These are phyloP conservation scores for Zalerion maritima DNA, from an alignment of 495 filamentous ascomycete genomes.

Conservation along the genomic window DNA sequence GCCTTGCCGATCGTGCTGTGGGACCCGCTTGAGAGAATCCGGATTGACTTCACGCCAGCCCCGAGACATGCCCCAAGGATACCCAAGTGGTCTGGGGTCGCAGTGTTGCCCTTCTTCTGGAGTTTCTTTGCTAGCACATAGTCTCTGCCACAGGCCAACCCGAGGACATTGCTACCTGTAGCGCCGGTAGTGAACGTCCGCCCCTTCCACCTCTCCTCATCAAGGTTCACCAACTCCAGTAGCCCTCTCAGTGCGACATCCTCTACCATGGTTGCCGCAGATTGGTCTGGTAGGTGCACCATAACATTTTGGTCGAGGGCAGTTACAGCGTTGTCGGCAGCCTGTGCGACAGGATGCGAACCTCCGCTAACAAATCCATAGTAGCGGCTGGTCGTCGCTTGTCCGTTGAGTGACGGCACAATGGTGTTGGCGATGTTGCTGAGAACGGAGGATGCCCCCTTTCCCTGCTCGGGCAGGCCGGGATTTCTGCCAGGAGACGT, in stretches of 20 bases:
- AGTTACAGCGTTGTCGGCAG: constrained; percentile 72
- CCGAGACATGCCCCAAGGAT: constrained; percentile 48
- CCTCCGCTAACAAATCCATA: constrained; percentile 86
- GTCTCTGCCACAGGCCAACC: constrained; percentile 65
- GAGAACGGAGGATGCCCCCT: constrained; percentile 8
- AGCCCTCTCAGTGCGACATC: constrained; percentile 54
- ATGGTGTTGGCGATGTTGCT: constrained; percentile 40
- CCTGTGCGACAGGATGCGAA: constrained; percentile 59
- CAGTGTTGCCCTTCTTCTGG: constrained; percentile 8
- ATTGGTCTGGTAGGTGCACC: constrained; percentile 67
- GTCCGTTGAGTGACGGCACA: constrained; percentile 49
- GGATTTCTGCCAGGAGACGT: not conserved
- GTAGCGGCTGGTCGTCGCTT: constrained; percentile 49
- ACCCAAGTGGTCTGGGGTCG: constrained; percentile 44
- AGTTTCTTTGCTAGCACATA: constrained; percentile 36
- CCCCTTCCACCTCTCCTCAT: constrained; percentile 30
- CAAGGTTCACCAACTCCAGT: constrained; percentile 47
- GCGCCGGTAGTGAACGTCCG: constrained; percentile 81
- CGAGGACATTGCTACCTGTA: constrained; percentile 73
- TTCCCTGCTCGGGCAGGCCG: not conserved
- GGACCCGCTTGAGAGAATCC: constrained; percentile 63
- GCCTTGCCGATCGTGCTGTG: constrained; percentile 78
- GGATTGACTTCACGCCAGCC: constrained; percentile 49
- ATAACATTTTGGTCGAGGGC: constrained; percentile 72
- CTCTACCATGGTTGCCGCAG: constrained; percentile 61